These are phyloP conservation scores for Penicillium psychrofluorescens DNA, from an alignment of 495 filamentous ascomycete genomes.

Conservation along the genomic window DNA sequence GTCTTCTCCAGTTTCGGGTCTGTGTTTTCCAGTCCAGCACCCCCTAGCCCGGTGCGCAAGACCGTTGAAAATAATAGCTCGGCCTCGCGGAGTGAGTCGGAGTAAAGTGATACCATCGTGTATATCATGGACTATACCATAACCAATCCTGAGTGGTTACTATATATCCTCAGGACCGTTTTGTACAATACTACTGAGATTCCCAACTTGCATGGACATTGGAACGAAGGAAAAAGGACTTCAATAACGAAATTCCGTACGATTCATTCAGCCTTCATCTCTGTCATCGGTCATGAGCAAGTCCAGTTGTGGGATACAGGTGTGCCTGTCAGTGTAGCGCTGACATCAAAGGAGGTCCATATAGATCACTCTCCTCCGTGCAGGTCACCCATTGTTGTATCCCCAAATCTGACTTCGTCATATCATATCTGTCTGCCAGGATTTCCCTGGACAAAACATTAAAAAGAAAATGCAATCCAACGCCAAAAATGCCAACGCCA, in stretches of 20 bases:
- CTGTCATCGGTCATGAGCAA: slow-evolving; percentile 20
- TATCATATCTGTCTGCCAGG: slow-evolving; percentile 26
- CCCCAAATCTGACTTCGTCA: slow-evolving; percentile 27
- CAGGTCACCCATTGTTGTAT: no score
- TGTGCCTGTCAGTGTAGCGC: slow-evolving; percentile 6
- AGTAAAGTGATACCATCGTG: background rate
- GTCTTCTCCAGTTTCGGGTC: slow-evolving; percentile 27
- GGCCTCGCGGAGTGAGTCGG: no score
- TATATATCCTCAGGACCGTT: no score
- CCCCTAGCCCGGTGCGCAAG: slow-evolving; percentile 22
- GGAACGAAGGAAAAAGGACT: background rate
- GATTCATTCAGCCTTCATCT: slow-evolving; percentile 22
- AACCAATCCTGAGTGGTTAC: no score
- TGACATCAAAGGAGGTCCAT: no score
- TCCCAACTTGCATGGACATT: slow-evolving; percentile 2
- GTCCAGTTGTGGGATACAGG: slow-evolving; percentile 10
- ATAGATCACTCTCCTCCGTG: no score
- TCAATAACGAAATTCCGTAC: background rate
- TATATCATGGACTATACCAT: slow-evolving; percentile 5
- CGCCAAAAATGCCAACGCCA: slow-evolving; percentile 33
- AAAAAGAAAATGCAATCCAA: slow-evolving; percentile 24
- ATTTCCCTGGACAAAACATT: slow-evolving; percentile 16
- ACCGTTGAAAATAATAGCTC: slow-evolving; percentile 8
- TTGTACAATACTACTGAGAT: slow-evolving; percentile 3
- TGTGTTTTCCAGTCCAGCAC: slow-evolving; percentile 29